Evolutionary conservation across 306 rosid genomes (phyloP), one percentile per base, ranked within the genome.

Genomic region (Leucaena leucocephala): DNA sequence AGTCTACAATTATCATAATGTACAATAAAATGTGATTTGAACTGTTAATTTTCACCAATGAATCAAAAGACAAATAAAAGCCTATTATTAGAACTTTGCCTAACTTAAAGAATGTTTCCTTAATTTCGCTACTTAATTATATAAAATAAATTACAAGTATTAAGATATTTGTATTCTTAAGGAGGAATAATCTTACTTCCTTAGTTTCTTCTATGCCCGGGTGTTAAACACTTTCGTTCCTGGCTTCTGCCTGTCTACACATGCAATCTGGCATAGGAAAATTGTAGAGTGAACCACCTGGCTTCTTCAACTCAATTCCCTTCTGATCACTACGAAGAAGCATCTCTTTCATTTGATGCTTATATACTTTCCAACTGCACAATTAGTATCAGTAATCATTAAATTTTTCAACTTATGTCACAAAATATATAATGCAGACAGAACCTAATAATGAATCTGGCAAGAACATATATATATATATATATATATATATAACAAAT

Each of bases 191-290:
- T 54, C 64, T 49, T 82, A 68, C 82, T 66, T 71, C 13, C 38
- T 80, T 67, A 78, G 68, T 66, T 58, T 80, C 64, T 59, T 76
- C 73, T 46, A 67, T 68, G 74, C 78, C 13, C 76, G 77, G 0
- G 54, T 50, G 35, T 78, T 83, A 59, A 59, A 75, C 55, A 75
- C 76, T 84, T 76, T 81, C 87, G 42, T 44, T 71, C 75, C 48
- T 85, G 27, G 85, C 81, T 78, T 82, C 88, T 54, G 79, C 86
- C 78, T 83, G 87, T 86, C 83, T 87, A 84, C 91, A 92, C 98
- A 95, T 95, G 84, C 98, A 94, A 86, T 94, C 98, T 27, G 98
- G 98, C 97, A 88, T 86, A 44, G 98, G 98, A 91, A 92, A 94
- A 44, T 87, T 94, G 71, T 90, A 94, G 13, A 95, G 87, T 46